Evolutionary conservation across 495 filamentous ascomycete genomes (phyloP), one percentile per base, ranked within the genome.

Genomic region (Neurospora sp.): DNA sequence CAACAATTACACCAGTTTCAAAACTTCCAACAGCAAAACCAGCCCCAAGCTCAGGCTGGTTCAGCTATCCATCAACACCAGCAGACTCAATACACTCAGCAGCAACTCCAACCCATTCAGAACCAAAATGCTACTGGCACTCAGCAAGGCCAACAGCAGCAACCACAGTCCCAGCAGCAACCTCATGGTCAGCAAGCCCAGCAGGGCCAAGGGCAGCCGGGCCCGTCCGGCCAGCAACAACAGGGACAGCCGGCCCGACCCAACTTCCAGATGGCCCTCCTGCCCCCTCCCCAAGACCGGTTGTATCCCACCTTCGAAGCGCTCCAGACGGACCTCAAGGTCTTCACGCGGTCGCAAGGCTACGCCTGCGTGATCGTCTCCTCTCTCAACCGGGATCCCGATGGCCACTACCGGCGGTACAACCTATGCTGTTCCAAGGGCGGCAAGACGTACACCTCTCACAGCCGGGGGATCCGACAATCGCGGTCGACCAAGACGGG

Each of bases 361-460:
- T 82, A 82, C 66, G 80, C 80, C 60, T 69, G 78, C 10, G 78
- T 80, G 46, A 82, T 80, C 46, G 74, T 77, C 3, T 82, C 80
- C 0, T 80, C 79, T 0, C 74, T 82, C 37, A 82, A 82, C 78
- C 80, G 80, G 14, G 78, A 79, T 72, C 18, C 76, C 1, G 77
- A 78, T 18, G 80, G 80, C 41, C 73, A 78, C 46, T 82, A 82
- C 76, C 78, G 80, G 12, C 78, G 80, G 10, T 82, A 82, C 76
- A 82, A 82, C 76, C 76, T 82, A 27, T 78, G 75, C 78, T 82
- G 80, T 75, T 76, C 76, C 75, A 82, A 82, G 75, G 80, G 80
- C 72, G 80, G 80, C 72, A 82, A 82, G 73, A 72, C 42, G 73
- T 82, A 80, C 78, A 77, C 78, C 11, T 80, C 78, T 0, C 75